Conservation (phyloP, 768 basidiomycete genomes). For the Mycena latifolia region DNA sequence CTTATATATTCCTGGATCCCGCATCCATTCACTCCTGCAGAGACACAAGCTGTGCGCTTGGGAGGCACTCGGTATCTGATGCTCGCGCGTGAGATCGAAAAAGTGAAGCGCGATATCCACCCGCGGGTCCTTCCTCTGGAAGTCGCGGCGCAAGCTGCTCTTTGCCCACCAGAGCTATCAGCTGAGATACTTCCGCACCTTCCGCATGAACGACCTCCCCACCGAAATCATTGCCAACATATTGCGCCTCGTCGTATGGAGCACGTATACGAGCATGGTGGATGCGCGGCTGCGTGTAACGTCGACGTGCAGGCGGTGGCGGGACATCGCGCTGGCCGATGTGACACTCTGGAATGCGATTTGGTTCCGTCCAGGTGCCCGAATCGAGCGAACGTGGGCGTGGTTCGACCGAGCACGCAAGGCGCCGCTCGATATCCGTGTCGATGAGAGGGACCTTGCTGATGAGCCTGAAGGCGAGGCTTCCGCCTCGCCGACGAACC, state of each 20-base stretch:
- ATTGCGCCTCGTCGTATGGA: constrained; percentile 71
- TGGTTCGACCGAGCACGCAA: constrained; percentile 70
- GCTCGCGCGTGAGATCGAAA: constrained; percentile 20
- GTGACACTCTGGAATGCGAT: constrained; percentile 73
- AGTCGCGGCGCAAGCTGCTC: constrained; percentile 31
- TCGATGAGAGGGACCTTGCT: too few species aligned
- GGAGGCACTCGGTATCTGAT: constrained; percentile 33
- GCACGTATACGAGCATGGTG: too few species aligned
- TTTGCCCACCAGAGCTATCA: constrained; percentile 27
- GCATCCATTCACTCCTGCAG: constrained; percentile 30
- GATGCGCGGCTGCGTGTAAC: constrained; percentile 61
- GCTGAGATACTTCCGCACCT: constrained; percentile 31
- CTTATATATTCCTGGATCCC: constrained; percentile 19
- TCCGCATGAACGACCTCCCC: constrained; percentile 67
- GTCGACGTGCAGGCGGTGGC: constrained; percentile 72
- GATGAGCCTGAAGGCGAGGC: too few species aligned
- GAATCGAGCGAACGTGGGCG: constrained; percentile 56
- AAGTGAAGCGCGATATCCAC: constrained; percentile 34
- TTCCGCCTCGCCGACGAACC: too few species aligned
- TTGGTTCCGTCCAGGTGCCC: constrained; percentile 68
- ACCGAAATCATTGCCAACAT: constrained; percentile 75
- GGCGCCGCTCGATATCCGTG: constrained; percentile 69
- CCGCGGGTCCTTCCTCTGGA: constrained; percentile 5
- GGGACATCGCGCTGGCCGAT: constrained; percentile 60
- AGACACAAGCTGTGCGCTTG: constrained; percentile 19